These are phyloP conservation scores for Neospora caninum DNA, from an alignment of 169 alveolate genomes.

Conservation along the genomic window DNA sequence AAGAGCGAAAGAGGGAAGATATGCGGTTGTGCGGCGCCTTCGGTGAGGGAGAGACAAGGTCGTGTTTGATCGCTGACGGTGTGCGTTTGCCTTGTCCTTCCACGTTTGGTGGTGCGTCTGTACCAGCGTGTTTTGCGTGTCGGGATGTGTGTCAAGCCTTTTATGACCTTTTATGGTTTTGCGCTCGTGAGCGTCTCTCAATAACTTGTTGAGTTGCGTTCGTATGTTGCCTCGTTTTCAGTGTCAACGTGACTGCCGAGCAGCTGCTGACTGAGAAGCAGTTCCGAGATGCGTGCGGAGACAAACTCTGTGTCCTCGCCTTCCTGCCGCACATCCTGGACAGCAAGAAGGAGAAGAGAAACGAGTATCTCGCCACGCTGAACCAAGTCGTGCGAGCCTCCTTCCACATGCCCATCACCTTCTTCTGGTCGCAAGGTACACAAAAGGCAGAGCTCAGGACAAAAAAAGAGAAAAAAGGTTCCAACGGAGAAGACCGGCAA, in stretches of 20 bases:
- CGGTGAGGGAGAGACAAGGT: background rate
- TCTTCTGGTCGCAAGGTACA: slow-evolving; percentile 88
- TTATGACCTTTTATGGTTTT: background rate
- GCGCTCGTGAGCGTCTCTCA: background rate
- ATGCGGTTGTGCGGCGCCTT: background rate
- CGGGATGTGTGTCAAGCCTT: background rate
- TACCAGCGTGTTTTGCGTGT: background rate
- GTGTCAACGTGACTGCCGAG: slow-evolving; percentile 54
- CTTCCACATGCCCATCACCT: slow-evolving; percentile 83
- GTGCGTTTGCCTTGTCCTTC: too few species aligned
- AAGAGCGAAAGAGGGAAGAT: too few species aligned
- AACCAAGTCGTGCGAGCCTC: slow-evolving; percentile 80
- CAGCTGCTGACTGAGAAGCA: slow-evolving; percentile 59
- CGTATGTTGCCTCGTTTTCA: background rate
- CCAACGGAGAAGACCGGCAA: background rate
- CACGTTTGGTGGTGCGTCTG: background rate
- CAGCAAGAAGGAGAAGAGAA: slow-evolving; percentile 80
- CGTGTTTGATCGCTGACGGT: too few species aligned
- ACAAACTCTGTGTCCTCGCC: slow-evolving; percentile 85
- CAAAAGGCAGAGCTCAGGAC: background rate
- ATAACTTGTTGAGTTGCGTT: too few species aligned
- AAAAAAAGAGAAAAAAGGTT: background rate
- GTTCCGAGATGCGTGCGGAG: slow-evolving; percentile 71
- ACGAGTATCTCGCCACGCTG: slow-evolving; percentile 78
- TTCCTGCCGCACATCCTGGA: slow-evolving; percentile 92